Evolutionary conservation across 2,329 filamentous ascomycete species (phyloP), one percentile per base, ranked within the genome.

Genomic region (Chaetomium sp.): DNA sequence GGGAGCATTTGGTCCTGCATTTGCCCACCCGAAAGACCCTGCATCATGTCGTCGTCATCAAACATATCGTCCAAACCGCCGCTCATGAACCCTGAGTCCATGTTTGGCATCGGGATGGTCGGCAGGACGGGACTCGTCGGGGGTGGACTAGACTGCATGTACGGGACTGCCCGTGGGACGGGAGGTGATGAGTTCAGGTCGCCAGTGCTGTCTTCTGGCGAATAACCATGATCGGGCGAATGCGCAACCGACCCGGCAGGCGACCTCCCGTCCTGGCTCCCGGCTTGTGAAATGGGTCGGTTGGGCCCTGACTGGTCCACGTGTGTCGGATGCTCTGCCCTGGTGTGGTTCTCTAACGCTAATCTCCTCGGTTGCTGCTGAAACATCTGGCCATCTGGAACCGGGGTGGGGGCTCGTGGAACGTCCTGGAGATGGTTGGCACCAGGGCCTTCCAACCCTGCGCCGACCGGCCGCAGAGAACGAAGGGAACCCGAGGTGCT

Each of bases 161-260:
- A 84, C 44, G 76, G 71, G 35, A 77, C 75, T 40, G 79, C 79
- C 61, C 82, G 80, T 59, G 91, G 84, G 1, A 95, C 78, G 1
- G 94, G 94, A 11, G 92, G 92, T 3, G 92, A 97, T 0, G 94
- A 97, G 1, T 88, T 88, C 63, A 97, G 89, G 53, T 89, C 88
- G 49, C 84, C 84, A 4, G 90, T 87, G 52, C 90, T 95, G 54
- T 87, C 77, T 52, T 77, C 80, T 52, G 82, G 79, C 41, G 72
- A 74, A 59, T 76, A 76, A 6, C 61, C 63, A 33, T 74, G 77
- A 37, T 75, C 72, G 5, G 79, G 79, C 1, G 80, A 81, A 11
- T 74, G 76, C 0, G 71, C 78, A 38, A 74, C 62, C 10, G 79
- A 82, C 27, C 82, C 79, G 3, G 68, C 65, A 6, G 80, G 80